Conservation (phyloP, 345 rosid genomes). For the Adansonia digitata region DNA sequence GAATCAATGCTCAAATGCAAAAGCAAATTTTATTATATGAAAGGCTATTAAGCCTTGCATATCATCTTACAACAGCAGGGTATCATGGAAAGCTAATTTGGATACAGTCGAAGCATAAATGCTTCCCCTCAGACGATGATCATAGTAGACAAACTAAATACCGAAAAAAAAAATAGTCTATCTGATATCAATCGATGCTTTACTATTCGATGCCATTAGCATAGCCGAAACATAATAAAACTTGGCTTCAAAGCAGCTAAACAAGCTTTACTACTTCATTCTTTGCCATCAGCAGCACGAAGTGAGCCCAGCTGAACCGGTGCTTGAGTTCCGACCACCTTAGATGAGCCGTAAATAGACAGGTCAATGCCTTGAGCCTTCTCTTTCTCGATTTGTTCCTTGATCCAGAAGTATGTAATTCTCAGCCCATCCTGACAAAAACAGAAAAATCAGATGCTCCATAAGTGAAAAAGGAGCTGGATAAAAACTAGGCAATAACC, state of each 20-base stretch:
- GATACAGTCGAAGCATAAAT: constrained; percentile 14
- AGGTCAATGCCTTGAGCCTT: constrained; percentile 67
- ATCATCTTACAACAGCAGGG: constrained; percentile 3
- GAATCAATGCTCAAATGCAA: neutral
- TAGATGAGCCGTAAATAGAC: constrained; percentile 78
- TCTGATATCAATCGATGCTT: neutral
- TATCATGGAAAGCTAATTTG: constrained; percentile 13
- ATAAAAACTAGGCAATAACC: neutral
- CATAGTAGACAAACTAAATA: constrained; percentile 8
- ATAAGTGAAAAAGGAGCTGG: neutral
- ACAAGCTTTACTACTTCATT: constrained; percentile 32
- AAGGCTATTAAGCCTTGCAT: neutral
- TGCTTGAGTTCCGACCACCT: constrained; percentile 98
- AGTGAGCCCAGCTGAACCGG: constrained; percentile 93
- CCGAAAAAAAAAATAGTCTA: constrained; percentile 2
- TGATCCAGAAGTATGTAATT: constrained; percentile 94
- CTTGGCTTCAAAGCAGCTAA: constrained; percentile 12
- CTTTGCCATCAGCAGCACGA: constrained; percentile 91
- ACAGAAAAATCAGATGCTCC: neutral
- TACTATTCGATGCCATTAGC: neutral
- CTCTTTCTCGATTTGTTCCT: constrained; percentile 94
- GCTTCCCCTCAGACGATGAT: constrained; percentile 11
- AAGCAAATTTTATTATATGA: constrained; percentile 6
- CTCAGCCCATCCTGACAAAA: constrained; percentile 83
- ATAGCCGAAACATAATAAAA: constrained; percentile 15